Conservation (phyloP, 2,329 filamentous ascomycete genomes). For the Alternaria infectoria region DNA sequence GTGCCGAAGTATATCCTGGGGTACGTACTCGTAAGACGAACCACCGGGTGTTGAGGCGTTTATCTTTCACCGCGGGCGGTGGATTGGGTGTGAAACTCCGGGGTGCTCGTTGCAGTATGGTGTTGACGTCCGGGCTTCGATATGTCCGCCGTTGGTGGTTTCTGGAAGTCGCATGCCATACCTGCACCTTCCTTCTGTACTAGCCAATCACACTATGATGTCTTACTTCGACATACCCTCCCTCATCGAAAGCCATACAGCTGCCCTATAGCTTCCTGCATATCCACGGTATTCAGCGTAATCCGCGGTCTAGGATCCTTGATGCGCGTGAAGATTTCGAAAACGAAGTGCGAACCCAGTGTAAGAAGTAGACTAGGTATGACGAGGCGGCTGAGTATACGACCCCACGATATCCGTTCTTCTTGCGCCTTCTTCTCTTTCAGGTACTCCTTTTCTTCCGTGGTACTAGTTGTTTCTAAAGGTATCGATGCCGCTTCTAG, state of each 20-base stretch:
- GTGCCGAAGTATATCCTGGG: background rate
- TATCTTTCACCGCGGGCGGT: background rate
- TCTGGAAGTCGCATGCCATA: background rate
- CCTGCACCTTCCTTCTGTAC: background rate
- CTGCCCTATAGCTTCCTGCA: slow-evolving; percentile 11
- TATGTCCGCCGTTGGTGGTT: background rate
- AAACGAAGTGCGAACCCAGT: slow-evolving; percentile 12
- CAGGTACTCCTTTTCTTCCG: background rate
- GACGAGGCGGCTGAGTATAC: slow-evolving; percentile 14
- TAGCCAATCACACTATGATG: background rate
- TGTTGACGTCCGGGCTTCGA: background rate
- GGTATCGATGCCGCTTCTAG: slow-evolving; percentile 3
- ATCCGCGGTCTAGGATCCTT: background rate
- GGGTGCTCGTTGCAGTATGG: background rate
- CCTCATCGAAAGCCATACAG: slow-evolving; percentile 3
- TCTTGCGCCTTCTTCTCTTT: background rate
- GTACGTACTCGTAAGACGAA: background rate
- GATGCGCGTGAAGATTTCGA: background rate
- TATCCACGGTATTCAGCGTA: slow-evolving; percentile 7
- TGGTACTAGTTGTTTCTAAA: background rate
- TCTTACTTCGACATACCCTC: background rate
- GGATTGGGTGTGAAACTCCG: background rate
- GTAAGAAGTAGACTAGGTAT: slow-evolving; percentile 11
- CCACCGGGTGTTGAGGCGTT: background rate
- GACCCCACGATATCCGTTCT: slow-evolving; percentile 12